These are phyloP conservation scores for Monilinia aucupariae DNA, from an alignment of 2,329 filamentous ascomycete species.

Conservation along the genomic window DNA sequence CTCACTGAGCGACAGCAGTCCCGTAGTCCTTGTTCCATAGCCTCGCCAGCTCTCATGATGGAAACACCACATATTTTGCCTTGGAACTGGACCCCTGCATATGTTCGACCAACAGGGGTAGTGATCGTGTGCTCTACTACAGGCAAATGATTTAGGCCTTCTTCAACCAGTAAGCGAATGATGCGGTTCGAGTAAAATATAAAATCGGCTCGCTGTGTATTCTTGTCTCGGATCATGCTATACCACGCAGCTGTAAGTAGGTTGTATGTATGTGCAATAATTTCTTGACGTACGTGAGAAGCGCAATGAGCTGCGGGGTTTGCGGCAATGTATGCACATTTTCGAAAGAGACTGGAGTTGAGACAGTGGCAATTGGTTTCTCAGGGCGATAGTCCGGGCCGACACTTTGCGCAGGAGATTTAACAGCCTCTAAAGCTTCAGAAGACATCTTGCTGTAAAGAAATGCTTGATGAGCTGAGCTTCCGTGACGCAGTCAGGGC, in stretches of 20 bases:
- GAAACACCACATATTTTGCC: conserved; percentile 98
- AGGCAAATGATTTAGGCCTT: conserved; percentile 93
- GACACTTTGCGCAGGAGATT: conserved; percentile 50
- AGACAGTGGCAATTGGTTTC: conserved; percentile 84
- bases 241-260: conserved; percentile 20
- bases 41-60: conserved; percentile 96
- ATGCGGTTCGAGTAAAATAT: conserved; percentile 99
- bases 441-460: conserved; percentile 7
- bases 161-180: conserved; percentile 91
- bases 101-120: conserved; percentile 82
- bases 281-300: conserved; percentile 72
- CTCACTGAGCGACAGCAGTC: conserved; percentile 97
- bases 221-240: conserved; percentile 92
- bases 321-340: conserved; percentile 89
- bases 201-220: conserved; percentile 88
- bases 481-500: background rate
- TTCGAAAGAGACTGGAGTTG: conserved; percentile 70
- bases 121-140: conserved; percentile 84
- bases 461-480: background rate
- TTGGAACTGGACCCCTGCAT: conserved; percentile 89
- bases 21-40: conserved; percentile 94
- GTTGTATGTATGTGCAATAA: background rate
- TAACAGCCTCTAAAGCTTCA: conserved; percentile 5
- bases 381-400: conserved; percentile 74
- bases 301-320: conserved; percentile 92